Evolutionary conservation across 495 filamentous ascomycete species (phyloP), one percentile per base, ranked within the genome.

Genomic region (Talaromyces adpressus): DNA sequence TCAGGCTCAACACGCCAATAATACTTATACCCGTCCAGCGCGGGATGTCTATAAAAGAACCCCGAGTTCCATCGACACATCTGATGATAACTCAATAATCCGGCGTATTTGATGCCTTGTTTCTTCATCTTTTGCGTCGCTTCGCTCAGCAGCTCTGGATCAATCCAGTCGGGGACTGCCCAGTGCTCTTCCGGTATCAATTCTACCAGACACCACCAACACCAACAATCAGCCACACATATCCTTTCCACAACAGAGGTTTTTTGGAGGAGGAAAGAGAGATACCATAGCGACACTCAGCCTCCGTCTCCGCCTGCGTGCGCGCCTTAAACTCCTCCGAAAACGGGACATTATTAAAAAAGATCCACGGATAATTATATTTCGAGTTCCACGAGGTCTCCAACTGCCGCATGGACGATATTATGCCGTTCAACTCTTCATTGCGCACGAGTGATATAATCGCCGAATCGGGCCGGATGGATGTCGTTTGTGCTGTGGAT

Each of bases 11-110:
- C 95, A 59, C 95, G 92, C 95, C 95, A 99, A 81, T 99, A 99
- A 82, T 91, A 99, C 61, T 89, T 90, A 61, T 83, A 86, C 56
- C 92, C 74, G 47, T 82, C 78, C 20, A 99, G 85, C 0, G 91
- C 92, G 0, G 92, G 92, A 77, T 99, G 95, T 67, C 93, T 89
- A 79, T 94, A 96, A 84, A 99, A 99, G 70, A 97, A 82, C 65
- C 94, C 94, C 69, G 89, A 93, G 81, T 99, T 98, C 95, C 93
- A 99, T 56, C 94, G 89, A 73, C 94, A 99, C 94, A 99, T 99
- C 76, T 98, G 90, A 73, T 98, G 94, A 78, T 99, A 99, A 63
- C 91, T 95, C 59, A 92, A 70, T 77, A 88, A 89, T 62, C 84
- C 79, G 59, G 89, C 89, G 75, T 98, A 99, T 73, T 98, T 93